Conservation (phyloP, 164 flowering plant genomes). For the Annona cherimola region DNA sequence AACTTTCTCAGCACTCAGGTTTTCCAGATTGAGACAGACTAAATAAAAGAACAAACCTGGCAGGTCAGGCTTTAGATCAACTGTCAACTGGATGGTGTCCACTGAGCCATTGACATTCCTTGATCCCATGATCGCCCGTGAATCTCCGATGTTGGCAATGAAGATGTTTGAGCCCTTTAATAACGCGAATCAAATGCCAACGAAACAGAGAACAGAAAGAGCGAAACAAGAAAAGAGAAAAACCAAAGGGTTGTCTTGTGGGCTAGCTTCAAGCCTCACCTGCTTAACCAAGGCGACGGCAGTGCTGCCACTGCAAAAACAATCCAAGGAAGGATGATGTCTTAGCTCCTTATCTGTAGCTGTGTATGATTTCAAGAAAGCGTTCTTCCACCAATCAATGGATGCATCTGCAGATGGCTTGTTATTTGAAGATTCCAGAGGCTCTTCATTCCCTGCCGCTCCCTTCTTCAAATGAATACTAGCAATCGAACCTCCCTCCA, state of each 20-base stretch:
- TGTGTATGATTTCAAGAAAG: slow-evolving; percentile 72
- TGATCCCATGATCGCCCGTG: slow-evolving; percentile 83
- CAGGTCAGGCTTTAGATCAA: slow-evolving; percentile 84
- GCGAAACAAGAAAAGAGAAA: neutral
- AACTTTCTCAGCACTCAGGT: neutral
- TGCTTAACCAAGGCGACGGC: slow-evolving; percentile 82
- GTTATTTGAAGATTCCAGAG: slow-evolving; percentile 27
- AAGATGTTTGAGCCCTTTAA: slow-evolving; percentile 78
- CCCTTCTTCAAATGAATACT: slow-evolving; percentile 31
- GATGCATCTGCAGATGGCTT: slow-evolving; percentile 37
- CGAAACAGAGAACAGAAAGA: slow-evolving; percentile 1
- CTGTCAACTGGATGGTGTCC: slow-evolving; percentile 72
- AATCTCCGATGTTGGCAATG: slow-evolving; percentile 88
- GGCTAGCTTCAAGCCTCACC: slow-evolving; percentile 28
- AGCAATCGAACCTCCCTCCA: slow-evolving; percentile 35
- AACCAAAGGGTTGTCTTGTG: neutral
- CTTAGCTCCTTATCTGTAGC: slow-evolving; percentile 87
- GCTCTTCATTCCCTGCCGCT: slow-evolving; percentile 31
- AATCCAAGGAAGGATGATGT: slow-evolving; percentile 70
- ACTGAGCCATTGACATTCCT: slow-evolving; percentile 50
- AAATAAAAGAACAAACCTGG: slow-evolving; percentile 49
- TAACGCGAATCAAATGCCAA: slow-evolving; percentile 3
- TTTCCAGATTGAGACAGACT: neutral
- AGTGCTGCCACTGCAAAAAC: slow-evolving; percentile 95
- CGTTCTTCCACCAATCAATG: slow-evolving; percentile 56